A percentile compares a stretch with the other conserved stretches of the same genome.
phyloP scores from a whole-genome alignment of 73 alveolate species.

The Paramecium sonneborni region DNA sequence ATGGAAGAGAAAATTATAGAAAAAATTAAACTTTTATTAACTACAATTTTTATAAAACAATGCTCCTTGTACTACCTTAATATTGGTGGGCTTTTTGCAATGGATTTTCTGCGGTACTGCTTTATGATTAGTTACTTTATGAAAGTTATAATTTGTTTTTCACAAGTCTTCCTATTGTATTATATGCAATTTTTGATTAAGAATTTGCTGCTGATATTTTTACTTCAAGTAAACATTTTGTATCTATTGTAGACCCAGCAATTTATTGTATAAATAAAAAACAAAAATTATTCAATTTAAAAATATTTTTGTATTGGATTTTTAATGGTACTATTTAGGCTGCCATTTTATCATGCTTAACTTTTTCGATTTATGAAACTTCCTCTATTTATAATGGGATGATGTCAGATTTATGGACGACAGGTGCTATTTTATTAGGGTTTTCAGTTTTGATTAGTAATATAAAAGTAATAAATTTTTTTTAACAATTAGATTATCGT shows the following conservation, averaged over 20 bases:
- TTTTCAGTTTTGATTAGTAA: slow-evolving; percentile 12
- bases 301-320: neutral
- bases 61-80: slow-evolving; percentile 34
- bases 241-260: neutral
- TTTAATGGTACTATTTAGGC: slow-evolving; percentile 32
- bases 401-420: slow-evolving; percentile 39
- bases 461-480: neutral
- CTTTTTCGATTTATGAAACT: neutral
- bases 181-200: slow-evolving; percentile 79
- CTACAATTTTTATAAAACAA: slow-evolving; percentile 87
- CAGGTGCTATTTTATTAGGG: slow-evolving; percentile 9
- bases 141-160: slow-evolving; percentile 77
- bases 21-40: slow-evolving; percentile 76
- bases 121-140: slow-evolving; percentile 14
- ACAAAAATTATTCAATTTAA: neutral
- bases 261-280: neutral
- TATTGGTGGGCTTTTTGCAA: slow-evolving; percentile 49
- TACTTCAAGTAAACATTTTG: neutral
- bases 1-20: slow-evolving; percentile 94
- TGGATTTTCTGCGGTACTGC: slow-evolving; percentile 31
- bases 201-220: slow-evolving; percentile 45
- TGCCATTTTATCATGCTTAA: neutral
- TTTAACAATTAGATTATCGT: neutral
- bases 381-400: neutral
- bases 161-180: slow-evolving; percentile 86